Evolutionary conservation across 805 yeast genomes (phyloP), one percentile per base, ranked within the genome.

Genomic region (Lachancea fermentati): DNA sequence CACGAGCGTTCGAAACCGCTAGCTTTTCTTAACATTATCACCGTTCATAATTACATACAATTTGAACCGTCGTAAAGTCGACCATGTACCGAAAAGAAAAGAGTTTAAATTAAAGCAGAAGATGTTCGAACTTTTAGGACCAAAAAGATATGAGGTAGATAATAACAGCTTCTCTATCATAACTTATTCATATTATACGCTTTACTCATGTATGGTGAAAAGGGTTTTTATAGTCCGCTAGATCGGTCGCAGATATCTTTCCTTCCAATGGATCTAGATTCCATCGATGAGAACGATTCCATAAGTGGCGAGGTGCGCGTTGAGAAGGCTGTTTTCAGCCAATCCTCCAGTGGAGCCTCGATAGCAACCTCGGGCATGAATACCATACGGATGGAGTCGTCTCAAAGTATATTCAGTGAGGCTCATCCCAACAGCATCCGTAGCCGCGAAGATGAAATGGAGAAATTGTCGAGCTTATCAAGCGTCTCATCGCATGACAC

Each of bases 231-330:
- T 41, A 49, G 34, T 30, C 52, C 55, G 5, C 39, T 49, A 19
- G 53, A 51, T 30, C 47, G 48, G 12, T 49, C 55, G 12, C 55
- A 51, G 39, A 41, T 51, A 29, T 51, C 49, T 17, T 51, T 46
- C 37, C 43, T 51, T 13, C 50, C 53, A 12, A 42, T 47, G 13
- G 47, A 47, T 19, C 33, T 41, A 8, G 55, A 45, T 22, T 41
- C 48, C 25, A 35, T 39, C 30, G 26, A 29, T 17, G 48, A 37
- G 11, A 39, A 39, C 25, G 48, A 40, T 9, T 34, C 17, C 26
- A 15, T 24, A n/a, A 15, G 4, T 25, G 30, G 18, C 19, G 28
- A 42, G 26, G 25, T 38, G 32, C 26, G 9, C 7, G 11, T 22
- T 11, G 26, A 22, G 26, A 22, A 22, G 26, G 26, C 26, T 7